A percentile compares a stretch with the other conserved stretches of the same genome.
Conservation (phyloP, 768 basidiomycete genomes). For the Hypholoma sublateritium region DNA sequence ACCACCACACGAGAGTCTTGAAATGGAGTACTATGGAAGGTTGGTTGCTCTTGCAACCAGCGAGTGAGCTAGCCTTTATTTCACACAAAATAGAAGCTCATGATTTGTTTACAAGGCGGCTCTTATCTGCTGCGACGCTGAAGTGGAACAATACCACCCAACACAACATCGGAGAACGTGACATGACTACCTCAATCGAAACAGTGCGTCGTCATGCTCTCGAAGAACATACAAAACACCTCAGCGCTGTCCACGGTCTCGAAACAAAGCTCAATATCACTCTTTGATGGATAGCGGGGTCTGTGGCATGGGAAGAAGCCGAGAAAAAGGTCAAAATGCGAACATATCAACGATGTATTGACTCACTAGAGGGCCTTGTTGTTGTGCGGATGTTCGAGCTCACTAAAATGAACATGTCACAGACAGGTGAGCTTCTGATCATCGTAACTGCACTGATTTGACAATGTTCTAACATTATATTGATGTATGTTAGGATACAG, state of each 20-base stretch:
- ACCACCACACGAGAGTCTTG: constrained; percentile 11
- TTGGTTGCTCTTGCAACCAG: constrained; percentile 3
- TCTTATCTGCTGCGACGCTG: neutral
- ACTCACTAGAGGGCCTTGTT: neutral
- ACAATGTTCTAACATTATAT: neutral
- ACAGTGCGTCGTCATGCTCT: neutral
- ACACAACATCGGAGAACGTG: neutral
- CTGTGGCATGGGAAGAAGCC: constrained; percentile 3
- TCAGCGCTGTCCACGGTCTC: neutral
- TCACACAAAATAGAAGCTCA: neutral
- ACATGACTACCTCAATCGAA: neutral
- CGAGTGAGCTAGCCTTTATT: constrained; percentile 9
- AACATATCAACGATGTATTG: constrained; percentile 8
- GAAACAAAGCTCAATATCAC: neutral
- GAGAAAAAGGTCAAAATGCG: neutral
- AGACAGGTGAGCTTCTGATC: neutral
- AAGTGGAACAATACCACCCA: neutral
- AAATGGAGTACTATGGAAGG: constrained; percentile 19
- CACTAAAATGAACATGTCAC: neutral
- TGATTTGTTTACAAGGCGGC: neutral
- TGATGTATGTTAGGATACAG: neutral
- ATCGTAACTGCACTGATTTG: too few species aligned
- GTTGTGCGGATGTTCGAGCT: neutral
- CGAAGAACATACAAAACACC: neutral
- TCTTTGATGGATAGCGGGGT: neutral